Conservation (phyloP, 345 rosid genomes). For the Eucalyptus cloeziana region DNA sequence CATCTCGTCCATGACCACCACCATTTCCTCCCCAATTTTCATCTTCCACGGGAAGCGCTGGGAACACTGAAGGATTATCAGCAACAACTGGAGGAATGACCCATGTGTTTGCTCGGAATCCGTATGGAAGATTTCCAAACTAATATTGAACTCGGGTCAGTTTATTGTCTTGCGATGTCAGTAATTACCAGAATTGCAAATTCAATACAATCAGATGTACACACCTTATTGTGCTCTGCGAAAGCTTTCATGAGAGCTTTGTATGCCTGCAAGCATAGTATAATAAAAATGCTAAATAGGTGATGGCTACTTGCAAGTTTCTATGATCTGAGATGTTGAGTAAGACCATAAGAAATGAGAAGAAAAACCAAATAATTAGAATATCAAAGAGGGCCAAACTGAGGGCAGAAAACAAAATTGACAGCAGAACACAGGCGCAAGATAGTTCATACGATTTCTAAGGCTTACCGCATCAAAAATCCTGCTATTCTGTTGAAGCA, state of each 20-base stretch:
- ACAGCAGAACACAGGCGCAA: neutral
- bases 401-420: neutral
- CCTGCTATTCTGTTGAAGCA: conserved; percentile 78
- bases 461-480: conserved; percentile 66
- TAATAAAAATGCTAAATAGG: neutral
- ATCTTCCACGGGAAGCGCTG: conserved; percentile 76
- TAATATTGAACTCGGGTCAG: conserved; percentile 1
- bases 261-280: conserved; percentile 57
- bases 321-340: neutral
- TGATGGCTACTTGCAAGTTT: neutral
- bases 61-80: conserved; percentile 60
- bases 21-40: conserved; percentile 91
- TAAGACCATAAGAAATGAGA: neutral
- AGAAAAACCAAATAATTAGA: neutral
- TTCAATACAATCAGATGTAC: neutral
- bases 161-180: neutral
- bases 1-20: conserved; percentile 75
- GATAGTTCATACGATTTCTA: neutral
- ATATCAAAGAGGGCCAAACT: neutral
- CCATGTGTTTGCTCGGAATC: conserved; percentile 94
- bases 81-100: conserved; percentile 85
- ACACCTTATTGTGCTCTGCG: conserved; percentile 82
- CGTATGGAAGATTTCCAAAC: conserved; percentile 97
- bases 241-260: conserved; percentile 86
- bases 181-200: neutral